Conservation (phyloP, 306 rosid species). For the Ormosia emarginata region DNA sequence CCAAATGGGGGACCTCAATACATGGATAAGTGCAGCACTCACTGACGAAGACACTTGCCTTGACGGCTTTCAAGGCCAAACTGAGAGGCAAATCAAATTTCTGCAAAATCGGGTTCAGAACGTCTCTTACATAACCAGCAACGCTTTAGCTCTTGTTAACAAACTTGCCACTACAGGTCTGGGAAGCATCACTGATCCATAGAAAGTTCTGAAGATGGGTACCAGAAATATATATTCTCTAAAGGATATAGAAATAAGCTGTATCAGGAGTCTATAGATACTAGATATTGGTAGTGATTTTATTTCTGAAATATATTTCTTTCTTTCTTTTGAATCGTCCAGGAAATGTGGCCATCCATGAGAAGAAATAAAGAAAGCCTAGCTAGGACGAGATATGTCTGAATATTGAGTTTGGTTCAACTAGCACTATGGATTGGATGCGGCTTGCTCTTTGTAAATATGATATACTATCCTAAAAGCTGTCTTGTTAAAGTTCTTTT, state of each 20-base stretch:
- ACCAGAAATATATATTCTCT: not conserved
- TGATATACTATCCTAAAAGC: not conserved
- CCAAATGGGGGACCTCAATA: constrained; percentile 53
- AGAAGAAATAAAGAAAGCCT: not conserved
- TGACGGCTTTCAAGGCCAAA: constrained; percentile 47
- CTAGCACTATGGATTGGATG: not conserved
- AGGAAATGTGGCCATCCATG: not conserved
- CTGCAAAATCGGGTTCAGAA: constrained; percentile 38
- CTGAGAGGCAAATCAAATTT: constrained; percentile 21
- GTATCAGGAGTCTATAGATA: not conserved
- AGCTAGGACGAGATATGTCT: not conserved
- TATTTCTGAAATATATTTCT: not conserved
- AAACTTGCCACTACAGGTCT: constrained; percentile 58
- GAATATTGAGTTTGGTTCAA: not conserved
- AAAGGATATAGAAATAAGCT: not conserved
- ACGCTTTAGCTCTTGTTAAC: constrained; percentile 72
- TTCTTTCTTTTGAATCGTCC: not conserved
- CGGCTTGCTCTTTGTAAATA: not conserved
- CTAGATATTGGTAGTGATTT: not conserved
- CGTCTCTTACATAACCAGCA: constrained; percentile 50
- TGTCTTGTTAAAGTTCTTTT: not conserved
- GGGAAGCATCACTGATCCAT: constrained; percentile 26
- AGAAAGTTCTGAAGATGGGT: not conserved
- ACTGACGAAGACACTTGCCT: constrained; percentile 61
- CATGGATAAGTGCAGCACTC: constrained; percentile 77